phyloP scores from a whole-genome alignment of 164 flowering plant genomes.

The Protea cynaroides region DNA sequence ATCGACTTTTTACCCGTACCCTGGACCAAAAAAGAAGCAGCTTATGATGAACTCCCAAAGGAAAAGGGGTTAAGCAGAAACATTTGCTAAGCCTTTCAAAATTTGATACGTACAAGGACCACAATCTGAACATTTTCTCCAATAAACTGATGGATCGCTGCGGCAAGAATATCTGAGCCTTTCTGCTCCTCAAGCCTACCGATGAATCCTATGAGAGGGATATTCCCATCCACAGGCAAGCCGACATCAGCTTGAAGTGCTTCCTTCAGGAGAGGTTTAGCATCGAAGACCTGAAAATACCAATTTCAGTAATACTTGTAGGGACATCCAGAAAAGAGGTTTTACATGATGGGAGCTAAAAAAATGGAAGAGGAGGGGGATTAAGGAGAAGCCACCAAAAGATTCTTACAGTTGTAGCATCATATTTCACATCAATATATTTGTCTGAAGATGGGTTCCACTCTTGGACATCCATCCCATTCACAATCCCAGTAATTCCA shows the following conservation, averaged over 20 bases:
- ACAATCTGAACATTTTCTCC: slow-evolving; percentile 61
- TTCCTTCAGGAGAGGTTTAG: slow-evolving; percentile 75
- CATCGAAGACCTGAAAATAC: slow-evolving; percentile 53
- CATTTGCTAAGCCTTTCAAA: neutral
- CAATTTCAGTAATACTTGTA: neutral
- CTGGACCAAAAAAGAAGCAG: slow-evolving; percentile 23
- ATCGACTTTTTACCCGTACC: slow-evolving; percentile 85
- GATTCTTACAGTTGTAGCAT: slow-evolving; percentile 65
- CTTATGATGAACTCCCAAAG: neutral
- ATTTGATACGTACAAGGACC: slow-evolving; percentile 51
- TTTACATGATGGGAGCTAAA: neutral
- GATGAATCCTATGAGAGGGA: slow-evolving; percentile 86
- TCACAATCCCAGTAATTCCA: slow-evolving; percentile 60
- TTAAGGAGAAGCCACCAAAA: neutral
- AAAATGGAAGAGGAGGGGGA: neutral
- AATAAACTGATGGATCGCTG: slow-evolving; percentile 59
- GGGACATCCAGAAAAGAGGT: neutral
- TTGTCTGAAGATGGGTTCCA: slow-evolving; percentile 87
- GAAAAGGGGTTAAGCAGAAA: too few relatives aligned
- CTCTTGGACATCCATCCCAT: slow-evolving; percentile 96
- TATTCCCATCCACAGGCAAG: slow-evolving; percentile 60
- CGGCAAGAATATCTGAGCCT: slow-evolving; percentile 87
- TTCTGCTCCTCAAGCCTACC: slow-evolving; percentile 97
- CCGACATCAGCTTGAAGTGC: slow-evolving; percentile 91
- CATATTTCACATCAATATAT: slow-evolving; percentile 48